Evolutionary conservation across 768 basidiomycete species (phyloP), one percentile per base, ranked within the genome.

Genomic region (Mycena metata): DNA sequence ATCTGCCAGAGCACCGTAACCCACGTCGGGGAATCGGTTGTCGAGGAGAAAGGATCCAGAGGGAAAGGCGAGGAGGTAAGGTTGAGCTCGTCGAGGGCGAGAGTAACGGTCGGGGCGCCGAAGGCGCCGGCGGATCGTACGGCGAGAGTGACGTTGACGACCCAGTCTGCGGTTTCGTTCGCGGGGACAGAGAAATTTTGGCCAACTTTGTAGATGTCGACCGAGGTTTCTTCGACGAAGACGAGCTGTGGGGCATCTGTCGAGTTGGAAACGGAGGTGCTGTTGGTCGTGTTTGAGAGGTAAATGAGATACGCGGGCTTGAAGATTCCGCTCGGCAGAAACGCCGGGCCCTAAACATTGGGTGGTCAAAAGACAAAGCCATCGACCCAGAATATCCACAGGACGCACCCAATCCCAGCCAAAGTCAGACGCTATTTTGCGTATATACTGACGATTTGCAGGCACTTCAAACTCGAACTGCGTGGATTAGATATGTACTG

Each of bases 401-500:
- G n/a, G 23, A 61, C 75, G 26, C 64, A 88, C 85, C 88, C 87
- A 89, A 75, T 89, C 88, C 87, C 88, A 90, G 1, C 89, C 88
- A 67, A 88, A 89, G 72, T 90, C 88, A 4, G 82, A 83, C 41
- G 83, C 78, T 4, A 82, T 79, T 73, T 90, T 88, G 2, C 88
- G 82, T 33, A 88, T 79, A 76, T 80, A 88, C 30, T 82, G 78
- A 54, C 83, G 83, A 43, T 84, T 79, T 16, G 79, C 81, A 10
- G 86, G 84, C 66, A 85, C 87, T 70, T 87, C 87, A 60, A 81
- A 88, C 85, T 88, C 43, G 42, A 49, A 51, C n/a, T 19, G 56
- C n/a, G n/a, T 26, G 36, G 26, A 49, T 43, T 30, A 21, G 12
- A 30, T 1, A 60, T n/a, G n/a, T n/a, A n/a, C n/a, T n/a, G n/a